Evolutionary conservation across 257 asterid species (phyloP).

Genomic region (Plectranthus barbatus): DNA sequence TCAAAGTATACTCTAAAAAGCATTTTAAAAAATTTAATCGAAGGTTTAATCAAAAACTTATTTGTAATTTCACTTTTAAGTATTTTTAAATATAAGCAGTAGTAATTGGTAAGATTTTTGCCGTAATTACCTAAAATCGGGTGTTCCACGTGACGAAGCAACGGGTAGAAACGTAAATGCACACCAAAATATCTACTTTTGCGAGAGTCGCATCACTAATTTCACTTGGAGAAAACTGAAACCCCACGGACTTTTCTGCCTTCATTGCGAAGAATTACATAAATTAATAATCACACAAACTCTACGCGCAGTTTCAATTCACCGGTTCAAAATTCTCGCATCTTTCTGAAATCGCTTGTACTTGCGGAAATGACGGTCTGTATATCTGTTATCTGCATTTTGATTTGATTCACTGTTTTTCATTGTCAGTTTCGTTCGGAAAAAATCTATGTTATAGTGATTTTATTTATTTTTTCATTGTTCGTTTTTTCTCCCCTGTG

Average conservation of each 20-base stretch:
- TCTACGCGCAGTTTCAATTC: background rate
- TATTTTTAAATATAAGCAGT: no score
- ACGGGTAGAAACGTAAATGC: no score
- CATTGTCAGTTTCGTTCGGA: background rate
- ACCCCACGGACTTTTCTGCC: slow-evolving; percentile 1
- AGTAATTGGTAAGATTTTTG: no score
- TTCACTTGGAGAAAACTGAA: background rate
- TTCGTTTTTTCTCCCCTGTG: background rate
- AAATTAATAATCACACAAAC: background rate
- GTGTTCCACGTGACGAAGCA: no score
- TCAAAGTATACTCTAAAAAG: no score
- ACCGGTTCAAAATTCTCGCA: slow-evolving; percentile 4
- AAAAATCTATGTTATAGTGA: background rate
- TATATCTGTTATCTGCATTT: slow-evolving; percentile 5
- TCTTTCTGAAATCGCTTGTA: slow-evolving; percentile 11
- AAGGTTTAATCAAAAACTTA: no score
- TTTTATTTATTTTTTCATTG: background rate
- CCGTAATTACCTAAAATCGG: no score
- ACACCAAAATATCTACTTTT: background rate
- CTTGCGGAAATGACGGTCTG: slow-evolving; percentile 33
- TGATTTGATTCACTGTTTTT: background rate
- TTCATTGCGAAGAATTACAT: slow-evolving; percentile 1
- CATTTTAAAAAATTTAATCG: no score
- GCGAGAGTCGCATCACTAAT: background rate
- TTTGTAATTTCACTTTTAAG: no score